Percentiles rank a stretch among this genome's conserved stretches.
Evolutionary conservation across 1,284 basidiomycete genomes (phyloP).

Genomic region (Mycena citricolor): DNA sequence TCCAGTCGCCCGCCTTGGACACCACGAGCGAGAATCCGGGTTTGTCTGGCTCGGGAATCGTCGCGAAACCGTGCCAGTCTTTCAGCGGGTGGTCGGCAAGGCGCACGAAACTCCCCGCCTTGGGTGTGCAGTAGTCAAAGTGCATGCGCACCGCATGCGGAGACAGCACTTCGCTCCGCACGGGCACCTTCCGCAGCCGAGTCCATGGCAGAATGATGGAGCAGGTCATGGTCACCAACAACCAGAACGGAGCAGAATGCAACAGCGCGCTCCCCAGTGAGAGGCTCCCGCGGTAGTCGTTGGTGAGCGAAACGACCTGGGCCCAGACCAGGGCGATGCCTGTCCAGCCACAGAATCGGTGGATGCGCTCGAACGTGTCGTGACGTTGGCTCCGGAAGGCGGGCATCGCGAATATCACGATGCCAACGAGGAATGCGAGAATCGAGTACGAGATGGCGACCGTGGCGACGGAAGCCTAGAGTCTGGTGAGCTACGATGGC

Average conservation of each 20-base stretch:
- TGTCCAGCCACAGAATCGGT: conserved; percentile 59
- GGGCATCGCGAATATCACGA: conserved; percentile 52
- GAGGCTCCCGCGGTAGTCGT: conserved; percentile 48
- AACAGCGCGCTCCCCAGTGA: conserved; percentile 45
- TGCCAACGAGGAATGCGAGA: conserved; percentile 46
- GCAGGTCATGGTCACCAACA: conserved; percentile 50
- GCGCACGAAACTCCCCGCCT: conserved; percentile 54
- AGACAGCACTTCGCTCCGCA: conserved; percentile 53
- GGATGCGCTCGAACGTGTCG: conserved; percentile 53
- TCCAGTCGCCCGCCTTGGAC: conserved; percentile 63
- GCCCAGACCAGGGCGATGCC: conserved; percentile 53
- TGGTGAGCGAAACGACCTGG: conserved; percentile 53
- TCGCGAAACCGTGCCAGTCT: conserved; percentile 66
- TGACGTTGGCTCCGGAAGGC: conserved; percentile 47
- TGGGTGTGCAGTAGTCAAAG: conserved; percentile 54
- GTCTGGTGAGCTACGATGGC: conserved; percentile 10
- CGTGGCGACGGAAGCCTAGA: conserved; percentile 45
- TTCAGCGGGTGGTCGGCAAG: conserved; percentile 52
- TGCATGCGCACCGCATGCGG: conserved; percentile 56
- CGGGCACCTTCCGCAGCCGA: conserved; percentile 52
- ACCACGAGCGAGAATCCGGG: conserved; percentile 58
- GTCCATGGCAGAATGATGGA: conserved; percentile 58
- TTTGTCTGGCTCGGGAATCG: conserved; percentile 50
- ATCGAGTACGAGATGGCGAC: conserved; percentile 54
- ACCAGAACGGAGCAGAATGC: conserved; percentile 52